Evolutionary conservation across 768 basidiomycete genomes (phyloP), one percentile per base, ranked within the genome.

Genomic region (Hysterangium stoloniferum): DNA sequence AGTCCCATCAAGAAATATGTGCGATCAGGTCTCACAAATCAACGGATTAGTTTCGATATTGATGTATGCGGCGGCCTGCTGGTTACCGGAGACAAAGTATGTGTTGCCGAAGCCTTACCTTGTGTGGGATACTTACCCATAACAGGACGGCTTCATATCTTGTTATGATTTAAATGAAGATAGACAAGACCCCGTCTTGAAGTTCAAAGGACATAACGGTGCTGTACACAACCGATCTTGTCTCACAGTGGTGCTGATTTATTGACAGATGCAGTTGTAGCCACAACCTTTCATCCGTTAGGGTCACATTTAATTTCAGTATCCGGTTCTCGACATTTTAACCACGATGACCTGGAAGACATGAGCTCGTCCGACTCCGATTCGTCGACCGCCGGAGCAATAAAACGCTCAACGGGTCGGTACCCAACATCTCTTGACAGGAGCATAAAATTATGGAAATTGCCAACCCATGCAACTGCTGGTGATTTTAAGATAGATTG

Each of bases 301-400:
- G 67, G 69, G 8, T 68, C 88, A 0, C 45, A 69, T 2, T 57
- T 91, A 3, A 61, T 87, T 17, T 82, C 86, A 0, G 74, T 74
- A 1, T 84, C 88, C 0, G 91, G 91, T 2, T 90, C 91, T 5
- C 68, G 90, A n/a, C 79, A 85, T 62, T 86, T 86, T 27, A 38
- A 57, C 58, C 46, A 57, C 15, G 41, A 6, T 11, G 19, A 43
- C 20, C 11, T 20, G 17, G 40, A n/a, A 4, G 42, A 19, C 25
- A 19, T 4, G 22, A 28, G 47, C 25, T 15, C 52, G 4, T 59
- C 59, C n/a, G 56, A 53, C 19, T 50, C 59, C 0, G 59, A 66
- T 29, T 60, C 64, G 1, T 61, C 63, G 13, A 59, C 57, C 4
- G 61, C 60, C 1, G 67, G 61, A 6, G 55, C 4, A 41, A 8